Base-by-base conservation (phyloP, 2,329 filamentous ascomycete species). In the Exophiala mesophila region DNA sequence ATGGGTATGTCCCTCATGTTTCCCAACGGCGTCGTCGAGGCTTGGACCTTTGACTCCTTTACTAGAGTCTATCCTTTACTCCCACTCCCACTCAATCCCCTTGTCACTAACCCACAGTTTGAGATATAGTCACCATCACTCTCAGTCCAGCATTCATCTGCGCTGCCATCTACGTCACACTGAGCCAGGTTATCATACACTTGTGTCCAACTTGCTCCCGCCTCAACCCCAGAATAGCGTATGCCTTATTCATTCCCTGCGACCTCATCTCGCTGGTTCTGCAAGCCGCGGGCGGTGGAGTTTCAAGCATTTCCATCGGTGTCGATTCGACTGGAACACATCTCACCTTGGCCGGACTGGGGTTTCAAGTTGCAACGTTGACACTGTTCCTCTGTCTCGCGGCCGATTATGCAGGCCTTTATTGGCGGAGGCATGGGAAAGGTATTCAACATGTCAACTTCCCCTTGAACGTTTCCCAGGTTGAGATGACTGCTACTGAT, bases 151-250 rank as follows among this genome's bases (percentile, higher is more conserved):
- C 78, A 20, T 69, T 82, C 44, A 67, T 81, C 61, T 79, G 77
- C 62, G 76, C 77, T 51, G 72, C 70, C 56, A 74, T 82, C 60
- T 83, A 82, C 64, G 71, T 83, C 16, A 79, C 75, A 2, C 72
- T 82, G 46, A 78, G 80, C 60, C 77, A 80, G 65, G 60, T 76
- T 50, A 69, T 55, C 12, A 52, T 58, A 28, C 61, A 57, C 32
- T 64, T 66, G 47, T 66, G 58, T 24, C 41, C 56, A 44, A 45
- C 33, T 17, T 23, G 9, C 23, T 47, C 16, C 21, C 36, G n/a
- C 43, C 42, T 6, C 36, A 54, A 35, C 26, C 33, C 33, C 13
- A 35, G 41, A 15, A 44, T 23, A 8, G 37, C 29, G 26, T 36
- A 38, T 8, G 29, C 46, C 18, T 49, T 62, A 38, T 80, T 80